phyloP scores from a whole-genome alignment of 352 stramenopile species.

The Phytophthora agathidicida region DNA sequence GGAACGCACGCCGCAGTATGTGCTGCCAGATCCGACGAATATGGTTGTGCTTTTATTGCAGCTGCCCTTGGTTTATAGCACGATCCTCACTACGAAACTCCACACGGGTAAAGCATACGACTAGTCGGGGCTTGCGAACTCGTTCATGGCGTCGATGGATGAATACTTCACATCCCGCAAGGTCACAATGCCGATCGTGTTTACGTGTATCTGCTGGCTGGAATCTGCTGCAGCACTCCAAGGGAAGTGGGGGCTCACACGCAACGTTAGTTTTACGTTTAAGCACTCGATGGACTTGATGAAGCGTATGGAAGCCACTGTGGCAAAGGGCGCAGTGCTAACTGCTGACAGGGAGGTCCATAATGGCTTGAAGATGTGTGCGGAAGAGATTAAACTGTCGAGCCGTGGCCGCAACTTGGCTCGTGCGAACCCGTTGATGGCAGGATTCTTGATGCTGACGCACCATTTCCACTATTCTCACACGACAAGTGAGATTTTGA shows the following conservation, averaged over 20 bases:
- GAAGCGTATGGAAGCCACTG: conserved; percentile 18
- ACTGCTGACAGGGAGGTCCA: conserved; percentile 22
- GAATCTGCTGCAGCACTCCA: conserved; percentile 36
- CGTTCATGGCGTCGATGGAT: conserved; percentile 28
- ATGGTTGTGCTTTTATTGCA: conserved; percentile 29
- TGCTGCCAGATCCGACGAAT: conserved; percentile 18
- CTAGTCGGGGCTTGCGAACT: conserved; percentile 8
- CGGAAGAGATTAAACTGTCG: conserved; percentile 9
- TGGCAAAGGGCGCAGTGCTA: conserved; percentile 20
- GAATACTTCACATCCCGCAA: conserved; percentile 31
- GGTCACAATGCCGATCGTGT: conserved; percentile 31
- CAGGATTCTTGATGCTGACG: conserved; percentile 30
- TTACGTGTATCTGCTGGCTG: conserved; percentile 38
- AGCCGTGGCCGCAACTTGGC: conserved; percentile 10
- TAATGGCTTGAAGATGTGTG: background rate
- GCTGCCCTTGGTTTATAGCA: conserved; percentile 31
- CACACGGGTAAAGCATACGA: conserved; percentile 2
- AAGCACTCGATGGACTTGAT: conserved; percentile 25
- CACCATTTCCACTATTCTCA: conserved; percentile 30
- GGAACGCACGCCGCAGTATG: conserved; percentile 26
- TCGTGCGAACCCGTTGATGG: conserved; percentile 37
- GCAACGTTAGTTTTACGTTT: conserved; percentile 31
- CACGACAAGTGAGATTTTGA: conserved; percentile 25
- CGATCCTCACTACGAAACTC: conserved; percentile 15
- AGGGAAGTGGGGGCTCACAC: conserved; percentile 23